Evolutionary conservation across 208 protist species (phyloP).

Genomic region (Leishmania mexicana): DNA sequence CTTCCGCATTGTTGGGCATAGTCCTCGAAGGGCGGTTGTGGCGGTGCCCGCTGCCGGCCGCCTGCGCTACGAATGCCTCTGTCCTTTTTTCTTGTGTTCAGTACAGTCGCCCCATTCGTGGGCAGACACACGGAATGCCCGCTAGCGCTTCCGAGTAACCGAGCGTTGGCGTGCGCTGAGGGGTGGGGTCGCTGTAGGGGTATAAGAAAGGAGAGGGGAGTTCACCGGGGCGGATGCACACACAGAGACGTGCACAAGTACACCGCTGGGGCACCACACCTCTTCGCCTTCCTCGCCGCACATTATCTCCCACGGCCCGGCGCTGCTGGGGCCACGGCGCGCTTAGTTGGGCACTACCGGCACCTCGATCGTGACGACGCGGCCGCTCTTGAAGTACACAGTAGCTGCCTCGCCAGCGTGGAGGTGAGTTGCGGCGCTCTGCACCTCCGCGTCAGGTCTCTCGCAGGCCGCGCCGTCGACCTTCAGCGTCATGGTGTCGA

Average conservation of each 20-base stretch:
- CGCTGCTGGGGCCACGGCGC: not conserved
- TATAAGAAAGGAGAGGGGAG: too few relatives aligned
- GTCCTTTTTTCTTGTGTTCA: not conserved
- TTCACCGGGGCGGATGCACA: not conserved
- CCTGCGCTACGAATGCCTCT: not conserved
- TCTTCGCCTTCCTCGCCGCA: not conserved
- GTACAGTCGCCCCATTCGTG: not conserved
- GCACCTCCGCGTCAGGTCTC: slow-evolving; percentile 33
- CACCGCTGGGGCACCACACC: not conserved
- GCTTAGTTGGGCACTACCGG: not conserved
- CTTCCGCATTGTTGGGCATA: not conserved
- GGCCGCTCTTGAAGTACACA: slow-evolving; percentile 55
- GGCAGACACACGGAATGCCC: not conserved
- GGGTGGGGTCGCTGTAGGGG: too few relatives aligned
- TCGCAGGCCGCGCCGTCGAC: slow-evolving; percentile 40
- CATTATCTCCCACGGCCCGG: not conserved
- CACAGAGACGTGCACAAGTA: not conserved
- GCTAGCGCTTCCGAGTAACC: not conserved
- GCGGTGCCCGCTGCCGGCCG: not conserved
- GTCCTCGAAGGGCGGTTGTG: not conserved
- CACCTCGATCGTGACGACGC: slow-evolving; percentile 42
- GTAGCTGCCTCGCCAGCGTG: slow-evolving; percentile 64
- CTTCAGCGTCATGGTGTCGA: slow-evolving; percentile 26
- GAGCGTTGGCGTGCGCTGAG: not conserved
- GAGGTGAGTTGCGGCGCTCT: slow-evolving; percentile 43